Evolutionary conservation across 2,329 filamentous ascomycete genomes (phyloP).

Genomic region (Fusarium tjaetaba): DNA sequence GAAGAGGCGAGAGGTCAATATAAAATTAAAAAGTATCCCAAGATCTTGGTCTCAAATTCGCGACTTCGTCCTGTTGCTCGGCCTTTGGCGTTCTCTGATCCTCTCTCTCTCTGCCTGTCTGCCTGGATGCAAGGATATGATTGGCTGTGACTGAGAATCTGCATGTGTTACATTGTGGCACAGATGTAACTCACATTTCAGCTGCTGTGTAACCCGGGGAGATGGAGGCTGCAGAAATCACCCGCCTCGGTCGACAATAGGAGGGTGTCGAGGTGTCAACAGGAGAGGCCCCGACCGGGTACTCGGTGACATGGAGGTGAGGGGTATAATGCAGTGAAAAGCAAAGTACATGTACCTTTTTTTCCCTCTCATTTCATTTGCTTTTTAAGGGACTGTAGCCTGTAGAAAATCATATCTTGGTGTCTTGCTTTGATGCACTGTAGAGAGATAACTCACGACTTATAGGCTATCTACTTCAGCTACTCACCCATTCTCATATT

Average conservation of each 20-base stretch:
- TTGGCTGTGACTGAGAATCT: neutral
- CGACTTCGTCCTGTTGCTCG: constrained; percentile 17
- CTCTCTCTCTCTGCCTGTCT: too few relatives aligned
- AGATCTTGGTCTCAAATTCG: neutral
- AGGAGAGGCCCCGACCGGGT: constrained; percentile 16
- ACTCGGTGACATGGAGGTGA: constrained; percentile 28
- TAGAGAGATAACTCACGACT: neutral
- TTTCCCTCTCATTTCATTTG: neutral
- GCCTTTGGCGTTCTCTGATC: neutral
- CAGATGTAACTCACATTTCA: neutral
- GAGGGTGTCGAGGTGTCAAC: neutral
- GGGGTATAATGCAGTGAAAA: neutral
- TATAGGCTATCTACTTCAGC: neutral
- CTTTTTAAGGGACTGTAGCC: neutral
- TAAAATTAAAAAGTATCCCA: neutral
- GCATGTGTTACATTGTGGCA: neutral
- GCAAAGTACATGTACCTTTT: neutral
- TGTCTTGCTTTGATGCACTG: neutral
- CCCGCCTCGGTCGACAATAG: constrained; percentile 24
- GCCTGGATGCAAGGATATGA: neutral
- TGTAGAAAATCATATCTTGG: neutral
- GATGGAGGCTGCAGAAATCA: constrained; percentile 31
- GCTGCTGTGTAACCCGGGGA: constrained; percentile 20
- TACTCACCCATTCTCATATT: neutral
- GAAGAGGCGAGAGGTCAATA: neutral